Base-by-base conservation (phyloP, 805 yeast genomes). In the Candida schatavii region DNA sequence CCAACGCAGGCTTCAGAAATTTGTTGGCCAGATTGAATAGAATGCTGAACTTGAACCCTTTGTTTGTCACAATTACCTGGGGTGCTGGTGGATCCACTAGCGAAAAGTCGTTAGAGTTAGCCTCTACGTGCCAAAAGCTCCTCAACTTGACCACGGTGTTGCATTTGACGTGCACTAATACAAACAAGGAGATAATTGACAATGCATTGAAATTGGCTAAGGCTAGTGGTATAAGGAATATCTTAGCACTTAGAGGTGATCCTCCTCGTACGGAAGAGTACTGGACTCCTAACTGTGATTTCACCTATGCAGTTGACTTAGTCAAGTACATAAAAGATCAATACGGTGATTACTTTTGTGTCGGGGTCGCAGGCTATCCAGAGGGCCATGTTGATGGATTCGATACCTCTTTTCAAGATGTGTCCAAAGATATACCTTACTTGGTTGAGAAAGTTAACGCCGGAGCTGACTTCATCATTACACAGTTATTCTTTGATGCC, bases 51-150 rank as follows among this genome's bases (percentile, higher is more conserved):
- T 66, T 93, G 47, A 90, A 89, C 43, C 98, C 98, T 3, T 68
- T 84, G 13, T 95, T 93, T 59, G 83, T 91, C 41, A 88, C 96
- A 3, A 85, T 93, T 11, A 93, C 99, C 0, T 93, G 98, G 97
- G 99, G 98, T 26, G 98, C 99, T 4, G 98, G 98, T 31, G 99
- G 99, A 2, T 81, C 95, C 4, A 88, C 97, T 7, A 80, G 91
- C 36, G 84, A 79, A 37, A 89, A 88, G 66, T 87, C 97, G 0
- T 62, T 93, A 44, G 91, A 87, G 34, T 70, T 93, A 44, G 96
- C 97, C 1, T 70, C 78, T 19, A 75, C 86, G 2, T 84, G 95
- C 51, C 88, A 85, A 54, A 66, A 75, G 35, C 88, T 83, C 37
- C 71, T 90, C 44, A 83, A 84, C 3, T 66, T 91, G n/a, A 88